phyloP scores from a whole-genome alignment of 768 basidiomycete species.

The Crassisporium funariophilum region DNA sequence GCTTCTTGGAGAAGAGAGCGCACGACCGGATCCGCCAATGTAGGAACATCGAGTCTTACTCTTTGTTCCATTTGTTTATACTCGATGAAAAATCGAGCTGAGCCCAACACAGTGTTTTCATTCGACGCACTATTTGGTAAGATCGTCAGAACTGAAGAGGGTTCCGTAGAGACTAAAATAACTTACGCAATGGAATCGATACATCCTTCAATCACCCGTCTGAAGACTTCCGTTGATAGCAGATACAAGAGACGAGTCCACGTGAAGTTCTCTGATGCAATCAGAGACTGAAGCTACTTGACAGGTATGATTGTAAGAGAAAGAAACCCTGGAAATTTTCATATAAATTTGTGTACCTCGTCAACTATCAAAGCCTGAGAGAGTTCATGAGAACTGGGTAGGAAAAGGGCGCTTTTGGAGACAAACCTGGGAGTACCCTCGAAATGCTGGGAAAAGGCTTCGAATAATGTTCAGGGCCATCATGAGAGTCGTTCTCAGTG shows the following conservation, averaged over 20 bases:
- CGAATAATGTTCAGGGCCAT: conserved; percentile 68
- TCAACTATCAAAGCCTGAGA: conserved; percentile 75
- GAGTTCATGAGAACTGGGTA: conserved; percentile 22
- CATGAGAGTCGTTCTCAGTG: conserved; percentile 71
- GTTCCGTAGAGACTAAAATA: conserved; percentile 10
- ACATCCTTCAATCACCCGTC: conserved; percentile 63
- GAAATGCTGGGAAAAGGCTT: conserved; percentile 78
- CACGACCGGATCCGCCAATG: conserved; percentile 69
- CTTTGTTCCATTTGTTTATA: conserved; percentile 79
- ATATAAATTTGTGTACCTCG: conserved; percentile 53
- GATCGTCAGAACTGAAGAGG: too few species aligned
- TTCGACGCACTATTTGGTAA: conserved; percentile 52
- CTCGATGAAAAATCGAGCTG: conserved; percentile 74
- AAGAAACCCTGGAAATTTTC: conserved; percentile 14
- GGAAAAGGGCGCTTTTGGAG: conserved; percentile 11
- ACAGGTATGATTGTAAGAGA: conserved; percentile 17
- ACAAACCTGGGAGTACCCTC: conserved; percentile 77
- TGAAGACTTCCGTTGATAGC: conserved; percentile 60
- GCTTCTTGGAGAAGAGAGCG: conserved; percentile 86
- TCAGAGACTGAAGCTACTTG: conserved; percentile 64
- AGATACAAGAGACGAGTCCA: conserved; percentile 65
- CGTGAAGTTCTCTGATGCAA: conserved; percentile 72
- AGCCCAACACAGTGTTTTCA: conserved; percentile 71
- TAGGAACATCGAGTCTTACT: conserved; percentile 76
- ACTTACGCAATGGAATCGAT: conserved; percentile 78